These are phyloP conservation scores for Pouteria glomerata DNA, from an alignment of 148 eudicot genomes.

Conservation along the genomic window DNA sequence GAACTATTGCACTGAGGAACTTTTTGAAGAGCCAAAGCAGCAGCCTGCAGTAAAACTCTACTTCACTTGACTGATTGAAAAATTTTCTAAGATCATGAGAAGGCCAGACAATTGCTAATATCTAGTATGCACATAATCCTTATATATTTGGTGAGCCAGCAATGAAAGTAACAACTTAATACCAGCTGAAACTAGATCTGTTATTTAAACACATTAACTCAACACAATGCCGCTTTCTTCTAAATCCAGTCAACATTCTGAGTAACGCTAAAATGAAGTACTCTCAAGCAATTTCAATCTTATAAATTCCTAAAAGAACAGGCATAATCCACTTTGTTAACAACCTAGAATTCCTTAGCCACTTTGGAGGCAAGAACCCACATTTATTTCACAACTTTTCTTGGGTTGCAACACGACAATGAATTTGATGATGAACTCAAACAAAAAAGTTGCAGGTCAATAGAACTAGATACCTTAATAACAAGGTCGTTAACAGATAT, in stretches of 20 bases:
- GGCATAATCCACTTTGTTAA: neutral
- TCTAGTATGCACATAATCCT: neutral
- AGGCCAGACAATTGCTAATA: too few relatives aligned
- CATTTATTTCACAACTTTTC: neutral
- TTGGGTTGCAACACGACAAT: neutral
- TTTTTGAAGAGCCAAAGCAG: conserved; percentile 93
- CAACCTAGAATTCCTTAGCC: neutral
- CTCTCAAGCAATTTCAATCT: neutral
- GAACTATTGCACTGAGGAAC: conserved; percentile 97
- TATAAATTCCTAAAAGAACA: neutral
- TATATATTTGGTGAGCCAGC: neutral
- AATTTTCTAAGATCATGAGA: neutral
- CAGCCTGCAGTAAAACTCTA: conserved; percentile 54
- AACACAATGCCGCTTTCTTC: neutral
- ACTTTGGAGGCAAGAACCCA: neutral
- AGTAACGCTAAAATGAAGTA: neutral
- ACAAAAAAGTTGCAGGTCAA: too few relatives aligned
- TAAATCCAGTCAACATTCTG: neutral
- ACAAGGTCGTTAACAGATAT: conserved; percentile 93
- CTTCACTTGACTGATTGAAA: neutral
- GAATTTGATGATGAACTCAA: too few relatives aligned
- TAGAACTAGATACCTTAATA: conserved; percentile 55
- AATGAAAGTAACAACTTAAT: neutral
- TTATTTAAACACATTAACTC: neutral
- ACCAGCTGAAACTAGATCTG: neutral